Conservation (phyloP, 2,329 filamentous ascomycete genomes). For the Apiospora koreana region DNA sequence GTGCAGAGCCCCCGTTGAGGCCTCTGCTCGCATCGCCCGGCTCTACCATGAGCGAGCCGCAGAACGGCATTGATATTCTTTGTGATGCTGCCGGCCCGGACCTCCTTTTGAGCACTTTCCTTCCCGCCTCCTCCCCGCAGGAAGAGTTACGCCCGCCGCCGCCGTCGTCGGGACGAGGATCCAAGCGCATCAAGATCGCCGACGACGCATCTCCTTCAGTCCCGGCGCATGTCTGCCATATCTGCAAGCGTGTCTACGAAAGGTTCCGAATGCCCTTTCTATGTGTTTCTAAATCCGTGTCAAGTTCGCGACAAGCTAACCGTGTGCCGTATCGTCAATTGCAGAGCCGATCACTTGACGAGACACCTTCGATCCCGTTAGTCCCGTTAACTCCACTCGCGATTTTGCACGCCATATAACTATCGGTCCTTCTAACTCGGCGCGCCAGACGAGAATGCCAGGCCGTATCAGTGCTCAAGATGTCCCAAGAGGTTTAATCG, state of each 20-base stretch:
- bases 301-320: neutral
- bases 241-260: conserved; percentile 31
- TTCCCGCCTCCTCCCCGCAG: conserved; percentile 10
- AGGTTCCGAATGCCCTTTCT: conserved; percentile 16
- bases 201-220: conserved; percentile 14
- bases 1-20: neutral
- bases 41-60: conserved; percentile 24
- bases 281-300: neutral
- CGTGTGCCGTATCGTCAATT: neutral
- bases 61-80: conserved; percentile 30
- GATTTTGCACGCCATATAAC: neutral
- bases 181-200: conserved; percentile 23
- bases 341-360: conserved; percentile 29
- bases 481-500: conserved; percentile 32
- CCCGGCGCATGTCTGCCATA: conserved; percentile 26
- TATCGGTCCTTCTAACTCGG: neutral
- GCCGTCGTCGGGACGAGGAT: conserved; percentile 11
- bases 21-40: neutral
- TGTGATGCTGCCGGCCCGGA: conserved; percentile 30
- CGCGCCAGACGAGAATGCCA: conserved; percentile 28
- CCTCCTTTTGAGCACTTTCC: conserved; percentile 17
- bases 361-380: conserved; percentile 29
- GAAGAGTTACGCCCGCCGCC: conserved; percentile 5
- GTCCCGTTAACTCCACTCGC: conserved; percentile 1
- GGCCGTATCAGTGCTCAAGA: conserved; percentile 30